Conservation (phyloP, 1,139 yeast species). For the Yamadazyma buinensis region DNA sequence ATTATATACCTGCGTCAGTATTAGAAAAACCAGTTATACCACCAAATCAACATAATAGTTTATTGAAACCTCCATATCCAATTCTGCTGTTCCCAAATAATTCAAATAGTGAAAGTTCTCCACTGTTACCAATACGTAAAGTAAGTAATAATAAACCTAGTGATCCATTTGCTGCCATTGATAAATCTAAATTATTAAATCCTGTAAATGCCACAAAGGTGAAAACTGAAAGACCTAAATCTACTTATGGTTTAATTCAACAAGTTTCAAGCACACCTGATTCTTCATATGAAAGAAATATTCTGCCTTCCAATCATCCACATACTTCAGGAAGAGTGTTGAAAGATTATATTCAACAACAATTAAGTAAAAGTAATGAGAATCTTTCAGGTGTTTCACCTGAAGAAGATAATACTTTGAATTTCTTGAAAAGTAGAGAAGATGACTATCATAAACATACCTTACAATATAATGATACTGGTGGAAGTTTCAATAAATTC, state of each 20-base stretch:
- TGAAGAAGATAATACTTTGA: constrained; percentile 34
- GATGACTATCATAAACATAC: constrained; percentile 16
- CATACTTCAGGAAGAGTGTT: constrained; percentile 17
- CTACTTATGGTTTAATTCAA: constrained; percentile 14
- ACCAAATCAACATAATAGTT: neutral
- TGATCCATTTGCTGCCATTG: constrained; percentile 41
- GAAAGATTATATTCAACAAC: constrained; percentile 34
- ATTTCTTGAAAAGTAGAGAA: constrained; percentile 55
- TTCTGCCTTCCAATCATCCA: constrained; percentile 8
- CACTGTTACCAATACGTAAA: constrained; percentile 9
- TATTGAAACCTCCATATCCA: neutral
- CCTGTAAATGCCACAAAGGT: neutral
- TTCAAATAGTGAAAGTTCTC: constrained; percentile 8
- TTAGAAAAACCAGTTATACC: constrained; percentile 10
- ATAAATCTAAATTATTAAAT: constrained; percentile 26
- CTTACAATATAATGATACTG: constrained; percentile 30
- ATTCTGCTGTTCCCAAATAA: constrained; percentile 2
- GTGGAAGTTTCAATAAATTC: constrained; percentile 42
- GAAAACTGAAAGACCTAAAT: constrained; percentile 13
- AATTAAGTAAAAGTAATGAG: constrained; percentile 25
- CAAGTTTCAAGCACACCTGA: constrained; percentile 7
- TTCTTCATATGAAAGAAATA: constrained; percentile 11
- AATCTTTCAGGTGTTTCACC: constrained; percentile 15
- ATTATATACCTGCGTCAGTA: constrained; percentile 31
- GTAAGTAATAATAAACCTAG: constrained; percentile 8